Conservation (phyloP, 2,329 filamentous ascomycete genomes). For the Thermoascus crustaceus region DNA sequence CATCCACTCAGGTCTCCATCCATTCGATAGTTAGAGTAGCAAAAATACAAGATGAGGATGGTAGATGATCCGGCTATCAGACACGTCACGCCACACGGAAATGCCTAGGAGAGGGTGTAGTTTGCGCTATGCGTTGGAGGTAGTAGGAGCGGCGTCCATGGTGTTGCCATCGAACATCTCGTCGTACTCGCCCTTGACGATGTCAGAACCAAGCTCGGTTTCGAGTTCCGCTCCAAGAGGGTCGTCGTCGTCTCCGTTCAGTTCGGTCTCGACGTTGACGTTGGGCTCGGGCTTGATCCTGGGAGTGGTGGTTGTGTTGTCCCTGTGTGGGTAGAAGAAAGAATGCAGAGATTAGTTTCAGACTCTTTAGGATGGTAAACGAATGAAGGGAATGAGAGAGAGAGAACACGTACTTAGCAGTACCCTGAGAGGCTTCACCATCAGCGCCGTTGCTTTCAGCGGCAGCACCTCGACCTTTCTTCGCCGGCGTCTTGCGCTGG, state of each 20-base stretch:
- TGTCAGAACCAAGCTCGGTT: slow-evolving; percentile 5
- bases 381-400: neutral
- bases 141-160: slow-evolving; percentile 1
- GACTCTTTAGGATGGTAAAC: neutral
- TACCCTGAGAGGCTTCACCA: no score
- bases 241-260: slow-evolving; percentile 6
- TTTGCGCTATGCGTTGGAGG: no score
- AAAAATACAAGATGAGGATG: no score
- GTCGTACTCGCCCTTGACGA: slow-evolving; percentile 5
- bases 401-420: slow-evolving; percentile 3
- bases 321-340: no score
- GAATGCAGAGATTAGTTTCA: no score
- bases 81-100: no score
- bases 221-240: slow-evolving; percentile 4
- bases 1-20: no score
- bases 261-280: slow-evolving; percentile 2
- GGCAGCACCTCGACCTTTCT: slow-evolving; percentile 12
- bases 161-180: slow-evolving; percentile 5
- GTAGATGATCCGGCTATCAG: no score
- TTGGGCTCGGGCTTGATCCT: neutral
- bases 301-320: neutral
- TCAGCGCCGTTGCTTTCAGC: slow-evolving; percentile 4
- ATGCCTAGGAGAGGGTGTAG: no score
- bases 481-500: slow-evolving; percentile 13
- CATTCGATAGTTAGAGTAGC: no score